These are phyloP conservation scores for Gilbertella persicaria DNA, from an alignment of 371 early-diverging fungal genomes.

Conservation along the genomic window DNA sequence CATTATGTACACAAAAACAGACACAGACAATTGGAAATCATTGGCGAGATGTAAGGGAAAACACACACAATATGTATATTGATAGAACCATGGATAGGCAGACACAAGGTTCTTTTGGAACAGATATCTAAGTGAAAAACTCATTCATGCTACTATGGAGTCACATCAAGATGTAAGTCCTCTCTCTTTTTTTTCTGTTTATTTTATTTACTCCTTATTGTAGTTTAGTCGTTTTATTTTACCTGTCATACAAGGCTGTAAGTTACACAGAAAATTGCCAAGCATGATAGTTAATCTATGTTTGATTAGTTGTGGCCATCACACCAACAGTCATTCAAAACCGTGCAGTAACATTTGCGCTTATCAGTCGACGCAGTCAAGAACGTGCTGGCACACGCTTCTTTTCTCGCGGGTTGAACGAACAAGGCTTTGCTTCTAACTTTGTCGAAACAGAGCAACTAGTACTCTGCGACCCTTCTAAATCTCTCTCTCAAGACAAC, in stretches of 20 bases:
- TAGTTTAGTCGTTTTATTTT: conserved; percentile 79
- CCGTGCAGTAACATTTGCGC: conserved; percentile 66
- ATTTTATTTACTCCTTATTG: neutral
- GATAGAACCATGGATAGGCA: conserved; percentile 46
- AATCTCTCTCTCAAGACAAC: conserved; percentile 16
- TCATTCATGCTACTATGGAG: conserved; percentile 44
- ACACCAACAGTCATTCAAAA: conserved; percentile 51
- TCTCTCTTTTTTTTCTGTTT: neutral
- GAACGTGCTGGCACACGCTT: conserved; percentile 86
- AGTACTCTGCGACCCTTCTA: conserved; percentile 51
- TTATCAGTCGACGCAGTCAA: conserved; percentile 80
- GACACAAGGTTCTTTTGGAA: conserved; percentile 94
- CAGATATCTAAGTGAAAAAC: conserved; percentile 60
- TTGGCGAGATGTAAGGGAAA: conserved; percentile 39
- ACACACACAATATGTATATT: neutral
- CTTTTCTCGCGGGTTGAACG: conserved; percentile 93
- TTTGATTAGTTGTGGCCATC: conserved; percentile 54
- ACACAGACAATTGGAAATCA: conserved; percentile 14
- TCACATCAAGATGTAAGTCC: conserved; percentile 38
- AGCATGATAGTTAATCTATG: neutral
- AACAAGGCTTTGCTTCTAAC: conserved; percentile 92
- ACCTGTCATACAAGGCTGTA: conserved; percentile 91
- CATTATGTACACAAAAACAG: conserved; percentile 79
- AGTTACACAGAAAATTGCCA: conserved; percentile 15
- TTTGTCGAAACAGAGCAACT: conserved; percentile 98